Conservation (phyloP, 78 protist species). For the Corallochytrium limacisporum region DNA sequence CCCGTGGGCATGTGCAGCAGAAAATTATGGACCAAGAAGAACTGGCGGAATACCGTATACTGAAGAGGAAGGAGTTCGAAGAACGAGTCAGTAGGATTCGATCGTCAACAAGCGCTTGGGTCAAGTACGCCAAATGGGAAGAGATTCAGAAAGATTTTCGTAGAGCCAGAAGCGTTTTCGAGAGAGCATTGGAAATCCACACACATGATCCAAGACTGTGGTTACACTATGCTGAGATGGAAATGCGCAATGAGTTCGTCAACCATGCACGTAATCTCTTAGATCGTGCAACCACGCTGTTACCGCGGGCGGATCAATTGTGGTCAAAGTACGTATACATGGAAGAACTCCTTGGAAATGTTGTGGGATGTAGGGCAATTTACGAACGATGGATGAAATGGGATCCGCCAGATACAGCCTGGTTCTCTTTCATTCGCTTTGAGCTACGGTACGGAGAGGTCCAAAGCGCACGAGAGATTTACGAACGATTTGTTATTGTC, state of each 20-base stretch:
- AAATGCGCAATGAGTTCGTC: constrained; percentile 68
- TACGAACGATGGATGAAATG: constrained; percentile 93
- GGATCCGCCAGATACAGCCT: constrained; percentile 75
- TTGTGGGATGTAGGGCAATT: constrained; percentile 67
- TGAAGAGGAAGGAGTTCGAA: constrained; percentile 65
- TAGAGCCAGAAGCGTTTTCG: constrained; percentile 81
- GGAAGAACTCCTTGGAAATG: constrained; percentile 92
- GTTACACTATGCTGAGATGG: constrained; percentile 94
- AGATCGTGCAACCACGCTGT: constrained; percentile 82
- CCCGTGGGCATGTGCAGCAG: constrained; percentile 67
- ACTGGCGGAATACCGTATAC: constrained; percentile 55
- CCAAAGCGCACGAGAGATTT: constrained; percentile 49
- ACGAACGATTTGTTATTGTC: constrained; percentile 12
- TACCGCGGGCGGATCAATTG: constrained; percentile 79
- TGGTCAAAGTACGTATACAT: constrained; percentile 85
- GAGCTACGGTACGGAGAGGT: constrained; percentile 58
- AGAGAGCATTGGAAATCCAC: constrained; percentile 72
- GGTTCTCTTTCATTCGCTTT: constrained; percentile 70
- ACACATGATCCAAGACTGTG: constrained; percentile 44
- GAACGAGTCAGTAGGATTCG: constrained; percentile 18
- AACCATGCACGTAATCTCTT: constrained; percentile 91
- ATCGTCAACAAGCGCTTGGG: constrained; percentile 23
- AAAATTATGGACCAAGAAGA: constrained; percentile 81
- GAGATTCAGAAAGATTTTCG: constrained; percentile 67
- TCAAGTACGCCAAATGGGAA: constrained; percentile 88